phyloP scores from a whole-genome alignment of 108 stramenopile species.

The Chaetoceros tenuissimus region DNA sequence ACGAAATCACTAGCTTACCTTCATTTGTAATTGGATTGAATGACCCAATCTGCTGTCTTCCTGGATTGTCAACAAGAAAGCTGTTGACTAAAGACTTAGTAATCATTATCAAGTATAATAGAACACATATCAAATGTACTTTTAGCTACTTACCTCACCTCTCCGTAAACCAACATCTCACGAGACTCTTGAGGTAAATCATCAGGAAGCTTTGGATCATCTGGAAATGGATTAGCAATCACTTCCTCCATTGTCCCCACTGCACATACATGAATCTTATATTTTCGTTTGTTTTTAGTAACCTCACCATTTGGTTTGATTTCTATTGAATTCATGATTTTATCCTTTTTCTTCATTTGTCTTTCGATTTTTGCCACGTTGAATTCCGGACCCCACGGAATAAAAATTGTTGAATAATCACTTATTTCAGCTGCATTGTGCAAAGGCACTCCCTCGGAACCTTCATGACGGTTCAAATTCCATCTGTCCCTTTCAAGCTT shows the following conservation, averaged over 20 bases:
- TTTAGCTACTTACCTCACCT: constrained; percentile 13
- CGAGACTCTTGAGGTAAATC: constrained; percentile 10
- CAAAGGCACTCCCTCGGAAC: constrained; percentile 6
- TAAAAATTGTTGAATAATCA: constrained; percentile 32
- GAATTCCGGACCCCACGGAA: constrained; percentile 33
- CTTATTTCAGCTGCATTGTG: constrained; percentile 4
- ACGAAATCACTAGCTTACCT: too few relatives aligned
- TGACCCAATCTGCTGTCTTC: constrained; percentile 21
- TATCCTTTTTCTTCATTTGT: constrained; percentile 18
- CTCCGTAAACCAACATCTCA: constrained; percentile 10
- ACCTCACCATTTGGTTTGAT: constrained; percentile 7
- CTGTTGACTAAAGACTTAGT: too few relatives aligned
- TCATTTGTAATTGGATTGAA: constrained; percentile 20
- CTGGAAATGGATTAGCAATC: constrained; percentile 13
- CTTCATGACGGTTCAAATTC: background rate
- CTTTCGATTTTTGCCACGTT: constrained; percentile 12
- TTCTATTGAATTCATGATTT: constrained; percentile 12
- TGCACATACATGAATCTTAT: constrained; percentile 22
- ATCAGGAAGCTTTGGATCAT: constrained; percentile 18
- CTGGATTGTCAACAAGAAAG: constrained; percentile 21
- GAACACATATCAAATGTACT: too few relatives aligned
- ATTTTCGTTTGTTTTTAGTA: background rate
- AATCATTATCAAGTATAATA: too few relatives aligned
- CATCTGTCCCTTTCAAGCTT: background rate
- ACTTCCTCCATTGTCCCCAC: constrained; percentile 21